Evolutionary conservation across 2,329 filamentous ascomycete genomes (phyloP).

Genomic region (Ophiostoma himal-ulmi): DNA sequence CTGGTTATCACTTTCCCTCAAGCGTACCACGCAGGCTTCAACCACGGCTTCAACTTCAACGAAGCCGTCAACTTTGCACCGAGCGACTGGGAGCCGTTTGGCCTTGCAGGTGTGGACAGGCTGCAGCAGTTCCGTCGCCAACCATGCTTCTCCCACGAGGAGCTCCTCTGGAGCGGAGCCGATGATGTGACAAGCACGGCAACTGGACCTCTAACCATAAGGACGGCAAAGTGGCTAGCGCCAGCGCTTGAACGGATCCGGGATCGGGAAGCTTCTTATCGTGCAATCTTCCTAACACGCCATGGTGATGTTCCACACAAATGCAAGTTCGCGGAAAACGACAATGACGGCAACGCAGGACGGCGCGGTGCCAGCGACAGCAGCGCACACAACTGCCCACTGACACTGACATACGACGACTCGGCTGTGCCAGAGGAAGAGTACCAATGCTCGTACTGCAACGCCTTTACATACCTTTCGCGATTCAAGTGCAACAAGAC

Average conservation of each 20-base stretch:
- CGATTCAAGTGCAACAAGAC: conserved; percentile 79
- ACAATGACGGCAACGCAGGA: conserved; percentile 32
- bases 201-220: conserved; percentile 57
- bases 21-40: conserved; percentile 96
- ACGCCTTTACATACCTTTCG: conserved; percentile 84
- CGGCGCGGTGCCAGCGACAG: conserved; percentile 3
- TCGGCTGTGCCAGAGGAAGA: conserved; percentile 81
- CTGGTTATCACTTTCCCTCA: conserved; percentile 96
- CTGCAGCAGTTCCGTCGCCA: conserved; percentile 83
- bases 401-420: conserved; percentile 58
- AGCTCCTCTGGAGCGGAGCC: conserved; percentile 84
- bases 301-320: conserved; percentile 43
- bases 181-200: conserved; percentile 59
- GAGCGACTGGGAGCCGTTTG: conserved; percentile 88
- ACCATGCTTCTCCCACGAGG: conserved; percentile 95
- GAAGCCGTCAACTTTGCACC: conserved; percentile 98
- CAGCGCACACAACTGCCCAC: conserved; percentile 15
- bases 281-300: conserved; percentile 44
- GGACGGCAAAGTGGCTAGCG: conserved; percentile 90
- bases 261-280: conserved; percentile 10
- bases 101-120: conserved; percentile 76
- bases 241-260: conserved; percentile 73
- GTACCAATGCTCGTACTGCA: conserved; percentile 87
- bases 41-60: conserved; percentile 98
- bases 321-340: conserved; percentile 43